Base-by-base conservation (phyloP, 1,139 yeast species). In the Geotrichum cucujoidarum region DNA sequence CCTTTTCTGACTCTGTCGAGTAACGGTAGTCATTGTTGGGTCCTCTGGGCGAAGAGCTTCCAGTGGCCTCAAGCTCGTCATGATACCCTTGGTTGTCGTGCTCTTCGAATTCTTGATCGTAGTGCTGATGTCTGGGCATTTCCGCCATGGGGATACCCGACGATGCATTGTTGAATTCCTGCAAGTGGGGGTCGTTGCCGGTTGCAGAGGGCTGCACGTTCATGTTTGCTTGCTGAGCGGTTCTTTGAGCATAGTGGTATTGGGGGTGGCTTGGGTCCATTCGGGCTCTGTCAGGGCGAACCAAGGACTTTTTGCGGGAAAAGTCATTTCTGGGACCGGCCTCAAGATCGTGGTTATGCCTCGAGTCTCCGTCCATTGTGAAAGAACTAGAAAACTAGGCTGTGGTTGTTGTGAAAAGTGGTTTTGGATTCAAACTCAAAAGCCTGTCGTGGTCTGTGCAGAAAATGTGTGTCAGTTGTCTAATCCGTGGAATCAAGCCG, bases 251-350 rank as follows among this genome's bases (percentile, higher is more conserved):
- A 65, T 87, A 87, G 63, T 85, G 90, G 65, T 74, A 84, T 50
- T 83, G 79, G 1, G 92, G 94, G 61, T 85, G 86, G 52, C 75
- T 76, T 13, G 78, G 80, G 55, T 78, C 75, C 54, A 84, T 70
- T 49, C 89, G 71, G 43, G 83, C 80, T 55, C 95, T 74, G 63
- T 88, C 95, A 1, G 94, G 95, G 54, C 86, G 75, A 36, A 87
- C 84, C 54, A 88, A 71, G 1, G 95, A 84, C 60, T 75, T 74
- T 61, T 81, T 83, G 48, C 92, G 66, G 42, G 50, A 35, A 32
- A 46, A 14, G 50, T 33, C 39, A 37, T 16, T 21, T 32, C 24
- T 47, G 20, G 40, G 50, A 14, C 44, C 17, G 20, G 45, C 43
- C 42, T 40, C 48, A 20, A 53, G 49, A 24, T 43, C 47, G 10